Base-by-base conservation (phyloP, 306 rosid genomes). In the Vicia villosa region DNA sequence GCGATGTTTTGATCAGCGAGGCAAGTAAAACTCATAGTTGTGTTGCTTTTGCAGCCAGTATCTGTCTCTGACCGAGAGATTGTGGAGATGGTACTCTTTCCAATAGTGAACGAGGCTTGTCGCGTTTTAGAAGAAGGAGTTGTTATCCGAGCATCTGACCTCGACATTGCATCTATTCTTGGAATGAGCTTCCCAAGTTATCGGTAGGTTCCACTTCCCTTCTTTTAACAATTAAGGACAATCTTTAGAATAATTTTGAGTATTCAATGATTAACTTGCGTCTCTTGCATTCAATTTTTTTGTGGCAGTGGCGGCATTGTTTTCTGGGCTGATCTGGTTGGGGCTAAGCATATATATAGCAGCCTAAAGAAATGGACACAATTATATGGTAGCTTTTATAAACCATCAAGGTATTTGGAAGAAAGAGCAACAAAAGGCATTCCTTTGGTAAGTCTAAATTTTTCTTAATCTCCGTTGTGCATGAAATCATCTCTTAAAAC, bases 171-270 rank as follows among this genome's bases (percentile, higher is more conserved):
- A 65, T 82, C 93, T 80, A 86, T 95, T 86, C 91, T 95, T 43
- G 99, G 97, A 77, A 95, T 95, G 99, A 91, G 99, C 81, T 95
- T 95, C 83, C 99, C 99, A 10, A 68, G 85, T 73, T 83, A 83
- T 65, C 84, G 96, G 99, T 91, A 45, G 28, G 88, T 26, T 16
- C 15, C 40, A 13, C 41, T 65, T 60, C 15, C 46, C 47, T 9
- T 22, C 21, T 59, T 21, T 20, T 9, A 38, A 51, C 26, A 22
- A 16, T 14, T n/a, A 34, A 45, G 14, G 5, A 28, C 1, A 19
- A 49, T 41, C 19, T 66, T 66, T 2, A 66, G 9, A 56, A 67
- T 50, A 47, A 51, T n/a, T n/a, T 43, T 12, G 43, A 43, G 36
- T 14, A 20, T 36, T 13, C 66, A n/a, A 34, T 56, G 6, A 9